Evolutionary conservation across 306 rosid genomes (phyloP), one percentile per base, ranked within the genome.

Genomic region (Coriaria nepalensis): DNA sequence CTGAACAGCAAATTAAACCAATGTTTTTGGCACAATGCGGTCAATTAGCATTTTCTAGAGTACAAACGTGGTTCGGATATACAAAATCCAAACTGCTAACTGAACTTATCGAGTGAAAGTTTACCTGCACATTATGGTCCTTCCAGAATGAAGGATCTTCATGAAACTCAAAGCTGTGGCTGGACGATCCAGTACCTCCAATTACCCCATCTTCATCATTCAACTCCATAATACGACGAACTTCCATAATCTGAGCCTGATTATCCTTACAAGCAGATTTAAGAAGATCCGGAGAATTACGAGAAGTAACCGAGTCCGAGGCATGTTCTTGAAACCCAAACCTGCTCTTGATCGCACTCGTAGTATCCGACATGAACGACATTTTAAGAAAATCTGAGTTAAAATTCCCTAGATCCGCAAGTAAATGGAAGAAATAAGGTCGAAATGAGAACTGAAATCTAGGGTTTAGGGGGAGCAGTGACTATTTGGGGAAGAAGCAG

Each of bases 131-230:
- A 56, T 85, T 90, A 64, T 85, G 93, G 53, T 90, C 98, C 66
- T 77, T 82, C 98, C 98, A 90, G 68, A 90, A 90, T 32, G 95
- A 73, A 10, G 98, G 96, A 41, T 90, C 98, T 34, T 90, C 96
- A 4, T 6, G 33, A 29, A 90, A 39, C 72, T 90, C 98, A 45
- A 85, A 90, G 68, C 78, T 75, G 48, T 71, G 87, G 51, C 53
- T 47, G 0, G 83, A 67, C 8, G 79, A 63, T 59, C 63, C 72
- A 34, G 63, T 37, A 53, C 53, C 52, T 49, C 68, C 63, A 40
- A 55, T 70, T 44, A 40, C 67, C n/a, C 32, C 69, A 5, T 37
- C 70, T 11, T 75, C 80, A 5, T 76, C 74, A 5, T 68, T 79
- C 73, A 73, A 81, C 40, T 63, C 51, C 41, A 50, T 39, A 40